Conservation (phyloP, 2,329 filamentous ascomycete genomes). For the Fusarium sublunatum region DNA sequence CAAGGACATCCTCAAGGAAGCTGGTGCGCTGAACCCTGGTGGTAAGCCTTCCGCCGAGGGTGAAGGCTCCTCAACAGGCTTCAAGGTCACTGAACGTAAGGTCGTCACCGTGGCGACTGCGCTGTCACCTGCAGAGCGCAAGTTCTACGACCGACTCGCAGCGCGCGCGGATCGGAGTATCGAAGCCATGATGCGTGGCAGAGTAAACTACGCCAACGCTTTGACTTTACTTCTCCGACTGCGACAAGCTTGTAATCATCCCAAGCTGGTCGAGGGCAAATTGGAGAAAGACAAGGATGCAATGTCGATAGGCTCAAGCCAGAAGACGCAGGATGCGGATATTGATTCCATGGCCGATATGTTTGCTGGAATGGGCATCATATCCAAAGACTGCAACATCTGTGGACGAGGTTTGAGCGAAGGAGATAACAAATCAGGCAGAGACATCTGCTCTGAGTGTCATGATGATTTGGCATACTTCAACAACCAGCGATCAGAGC, state of each 20-base stretch:
- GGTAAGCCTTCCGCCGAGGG: conserved; percentile 69
- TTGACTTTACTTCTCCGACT: conserved; percentile 91
- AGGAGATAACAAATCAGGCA: conserved; percentile 55
- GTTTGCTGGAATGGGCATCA: conserved; percentile 84
- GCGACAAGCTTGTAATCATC: conserved; percentile 94
- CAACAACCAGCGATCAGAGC: conserved; percentile 59
- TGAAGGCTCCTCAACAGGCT: conserved; percentile 69
- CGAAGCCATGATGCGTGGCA: conserved; percentile 85
- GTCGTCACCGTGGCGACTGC: conserved; percentile 82
- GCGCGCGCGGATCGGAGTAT: conserved; percentile 87
- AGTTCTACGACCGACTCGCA: conserved; percentile 87
- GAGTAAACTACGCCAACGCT: conserved; percentile 91
- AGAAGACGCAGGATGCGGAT: conserved; percentile 68
- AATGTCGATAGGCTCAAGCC: conserved; percentile 70
- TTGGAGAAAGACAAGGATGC: conserved; percentile 90
- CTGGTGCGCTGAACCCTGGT: conserved; percentile 81
- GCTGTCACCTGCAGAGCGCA: conserved; percentile 82
- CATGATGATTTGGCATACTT: conserved; percentile 77
- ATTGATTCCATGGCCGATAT: conserved; percentile 87
- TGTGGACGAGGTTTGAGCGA: conserved; percentile 76
- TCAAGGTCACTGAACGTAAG: conserved; percentile 92
- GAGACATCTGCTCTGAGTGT: conserved; percentile 77
- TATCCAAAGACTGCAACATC: conserved; percentile 82
- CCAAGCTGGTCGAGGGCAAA: conserved; percentile 85
- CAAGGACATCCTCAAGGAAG: conserved; percentile 94